Evolutionary conservation across 202 grass and related monocot species (phyloP), one percentile per base, ranked within the genome.

Genomic region (Eragrostis tef): DNA sequence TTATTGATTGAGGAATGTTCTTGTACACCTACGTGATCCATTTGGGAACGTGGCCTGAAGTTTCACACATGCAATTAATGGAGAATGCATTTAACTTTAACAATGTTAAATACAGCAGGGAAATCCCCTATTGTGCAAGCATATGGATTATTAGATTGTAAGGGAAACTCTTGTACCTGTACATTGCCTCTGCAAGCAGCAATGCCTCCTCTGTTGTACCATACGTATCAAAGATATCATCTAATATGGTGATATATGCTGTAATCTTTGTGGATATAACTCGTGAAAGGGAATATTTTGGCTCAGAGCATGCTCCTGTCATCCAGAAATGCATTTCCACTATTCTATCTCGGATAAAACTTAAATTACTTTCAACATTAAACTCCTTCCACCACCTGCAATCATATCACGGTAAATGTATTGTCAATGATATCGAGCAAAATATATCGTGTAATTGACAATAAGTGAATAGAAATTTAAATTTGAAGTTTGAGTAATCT

Each of bases 321-420:
- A 83, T 88, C 87, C 87, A 93, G 26, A 85, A 90, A 83, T 93
- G 82, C 3, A 59, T 71, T 71, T 93, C 91, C 0, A 82, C 66
- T 29, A 90, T 73, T 63, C 85, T 86, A 3, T 93, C 74, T 56
- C 88, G 47, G 46, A 34, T 34, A 25, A 87, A 88, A 47, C 15
- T 69, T 11, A 88, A 66, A 4, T 75, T 45, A 64, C 72, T 50
- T 48, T 58, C 54, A 25, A 43, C 25, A 6, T 81, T 82, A 14
- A 90, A 49, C 27, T 90, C 46, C 52, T 87, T 84, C 88, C 88
- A 94, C 88, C 79, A 92, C 24, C 83, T 85, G 59, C n/a, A 17
- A 65, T 65, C 6, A 44, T 19, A 45, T 0, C 14, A 59, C 59
- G 2, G 1, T 45, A 48, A 61, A 22, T 0, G 6, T 31, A 42